Conservation (phyloP, 1,139 yeast species). For the Yamadazyma kanchanaburiensis region DNA sequence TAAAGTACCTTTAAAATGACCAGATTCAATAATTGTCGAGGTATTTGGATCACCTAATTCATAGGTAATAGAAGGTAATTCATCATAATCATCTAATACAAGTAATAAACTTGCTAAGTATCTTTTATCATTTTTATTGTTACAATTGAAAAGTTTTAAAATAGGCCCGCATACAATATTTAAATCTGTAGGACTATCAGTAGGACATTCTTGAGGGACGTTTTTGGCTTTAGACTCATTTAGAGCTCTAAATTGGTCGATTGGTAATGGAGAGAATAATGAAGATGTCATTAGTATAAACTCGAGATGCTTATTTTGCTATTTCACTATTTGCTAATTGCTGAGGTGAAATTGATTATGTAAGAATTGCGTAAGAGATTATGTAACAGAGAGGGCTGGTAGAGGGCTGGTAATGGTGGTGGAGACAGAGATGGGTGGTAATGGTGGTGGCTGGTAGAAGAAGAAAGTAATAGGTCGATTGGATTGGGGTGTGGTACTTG, state of each 20-base stretch:
- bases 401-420: too few relatives aligned
- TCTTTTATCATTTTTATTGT: conserved; percentile 38
- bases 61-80: conserved; percentile 35
- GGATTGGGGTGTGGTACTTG: too few relatives aligned
- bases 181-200: conserved; percentile 18
- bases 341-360: conserved; percentile 4
- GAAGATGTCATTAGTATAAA: not conserved
- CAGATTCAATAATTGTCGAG: conserved; percentile 18
- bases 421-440: too few relatives aligned
- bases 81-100: conserved; percentile 46
- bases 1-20: conserved; percentile 42
- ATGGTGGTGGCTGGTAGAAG: too few relatives aligned
- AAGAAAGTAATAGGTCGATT: too few relatives aligned
- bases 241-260: conserved; percentile 24
- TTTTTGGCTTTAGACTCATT: conserved; percentile 21
- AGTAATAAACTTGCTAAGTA: conserved; percentile 68
- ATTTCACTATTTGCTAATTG: conserved; percentile 4
- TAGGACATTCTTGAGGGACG: conserved; percentile 23
- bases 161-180: conserved; percentile 75
- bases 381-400: too few relatives aligned
- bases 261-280: conserved; percentile 22
- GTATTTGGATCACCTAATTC: conserved; percentile 33
- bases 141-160: conserved; percentile 61
- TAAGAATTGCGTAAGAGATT: too few relatives aligned
- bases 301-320: conserved; percentile 3